Evolutionary conservation across 2,329 filamentous ascomycete species (phyloP).

Genomic region (Diaporthe sp.): DNA sequence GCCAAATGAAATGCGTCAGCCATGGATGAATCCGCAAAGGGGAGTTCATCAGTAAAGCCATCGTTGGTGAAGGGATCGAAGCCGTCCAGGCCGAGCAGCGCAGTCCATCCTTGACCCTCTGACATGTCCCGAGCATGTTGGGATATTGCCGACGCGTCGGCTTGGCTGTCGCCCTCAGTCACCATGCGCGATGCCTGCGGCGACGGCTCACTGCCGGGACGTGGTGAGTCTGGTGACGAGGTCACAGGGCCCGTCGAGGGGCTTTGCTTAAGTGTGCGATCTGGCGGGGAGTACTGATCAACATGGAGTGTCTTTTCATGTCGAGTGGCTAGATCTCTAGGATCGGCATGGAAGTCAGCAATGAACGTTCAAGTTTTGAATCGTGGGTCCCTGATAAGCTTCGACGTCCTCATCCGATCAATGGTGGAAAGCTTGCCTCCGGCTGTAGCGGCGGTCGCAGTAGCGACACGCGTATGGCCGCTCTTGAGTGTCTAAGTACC

Average conservation of each 20-base stretch:
- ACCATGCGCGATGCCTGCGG: neutral
- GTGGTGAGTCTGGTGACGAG: neutral
- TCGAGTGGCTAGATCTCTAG: neutral
- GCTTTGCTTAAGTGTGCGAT: neutral
- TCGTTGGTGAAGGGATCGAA: neutral
- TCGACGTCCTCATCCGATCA: no score
- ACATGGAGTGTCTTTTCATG: constrained; percentile 13
- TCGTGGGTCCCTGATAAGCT: no score
- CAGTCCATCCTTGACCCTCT: neutral
- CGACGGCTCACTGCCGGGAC: neutral
- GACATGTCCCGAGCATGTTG: neutral
- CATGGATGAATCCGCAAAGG: neutral
- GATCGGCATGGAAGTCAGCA: neutral
- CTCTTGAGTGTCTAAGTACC: neutral
- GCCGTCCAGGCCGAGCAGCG: neutral
- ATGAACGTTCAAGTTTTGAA: no score
- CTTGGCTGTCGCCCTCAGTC: neutral
- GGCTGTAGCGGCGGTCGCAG: constrained; percentile 6
- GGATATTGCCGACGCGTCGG: no score
- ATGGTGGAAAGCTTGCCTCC: neutral
- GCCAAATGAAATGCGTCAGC: neutral
- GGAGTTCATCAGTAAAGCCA: neutral
- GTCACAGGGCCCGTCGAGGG: neutral
- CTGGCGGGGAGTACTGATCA: neutral
- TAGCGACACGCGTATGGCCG: neutral